Percentiles rank a stretch among this genome's conserved stretches.
Conservation (phyloP, 2,329 filamentous ascomycete genomes). For the Clathrospora elynae region DNA sequence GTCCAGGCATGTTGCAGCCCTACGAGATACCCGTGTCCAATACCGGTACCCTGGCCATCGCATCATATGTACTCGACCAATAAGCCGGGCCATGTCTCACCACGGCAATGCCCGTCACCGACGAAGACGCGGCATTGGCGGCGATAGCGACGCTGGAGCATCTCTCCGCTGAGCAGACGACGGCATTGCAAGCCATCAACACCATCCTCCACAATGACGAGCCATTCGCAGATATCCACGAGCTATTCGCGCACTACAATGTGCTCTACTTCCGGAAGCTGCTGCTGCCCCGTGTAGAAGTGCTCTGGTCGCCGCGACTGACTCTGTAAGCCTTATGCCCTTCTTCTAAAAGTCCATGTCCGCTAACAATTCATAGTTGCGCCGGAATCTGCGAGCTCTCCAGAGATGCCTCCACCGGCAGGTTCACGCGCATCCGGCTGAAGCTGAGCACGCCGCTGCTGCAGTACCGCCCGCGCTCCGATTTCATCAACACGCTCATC, state of each 20-base stretch:
- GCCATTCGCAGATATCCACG: constrained; percentile 50
- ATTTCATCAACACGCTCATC: constrained; percentile 52
- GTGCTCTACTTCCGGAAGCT: constrained; percentile 52
- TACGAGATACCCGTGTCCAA: constrained; percentile 11
- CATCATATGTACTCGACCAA: too few species aligned
- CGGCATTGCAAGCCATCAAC: constrained; percentile 43
- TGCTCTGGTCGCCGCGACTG: constrained; percentile 52
- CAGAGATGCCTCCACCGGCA: constrained; percentile 45
- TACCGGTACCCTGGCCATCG: constrained; percentile 8
- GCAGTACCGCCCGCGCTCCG: constrained; percentile 51
- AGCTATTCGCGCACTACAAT: constrained; percentile 50
- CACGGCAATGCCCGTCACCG: constrained; percentile 47
- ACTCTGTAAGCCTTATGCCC: too few species aligned
- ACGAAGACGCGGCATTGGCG: constrained; percentile 49
- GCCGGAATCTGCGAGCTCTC: constrained; percentile 54
- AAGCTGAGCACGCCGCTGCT: constrained; percentile 53
- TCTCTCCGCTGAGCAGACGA: constrained; percentile 42
- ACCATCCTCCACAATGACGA: constrained; percentile 46
- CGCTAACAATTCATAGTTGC: constrained; percentile 40
- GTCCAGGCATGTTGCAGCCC: constrained; percentile 7
- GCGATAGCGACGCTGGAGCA: constrained; percentile 46
- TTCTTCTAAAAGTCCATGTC: constrained; percentile 13
- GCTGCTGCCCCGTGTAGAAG: constrained; percentile 48
- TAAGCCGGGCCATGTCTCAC: constrained; percentile 14
- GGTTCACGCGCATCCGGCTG: constrained; percentile 49